A percentile compares a stretch with the other conserved stretches of the same genome.
Evolutionary conservation across 768 basidiomycete species (phyloP).

Genomic region (Polyporus arcularius): DNA sequence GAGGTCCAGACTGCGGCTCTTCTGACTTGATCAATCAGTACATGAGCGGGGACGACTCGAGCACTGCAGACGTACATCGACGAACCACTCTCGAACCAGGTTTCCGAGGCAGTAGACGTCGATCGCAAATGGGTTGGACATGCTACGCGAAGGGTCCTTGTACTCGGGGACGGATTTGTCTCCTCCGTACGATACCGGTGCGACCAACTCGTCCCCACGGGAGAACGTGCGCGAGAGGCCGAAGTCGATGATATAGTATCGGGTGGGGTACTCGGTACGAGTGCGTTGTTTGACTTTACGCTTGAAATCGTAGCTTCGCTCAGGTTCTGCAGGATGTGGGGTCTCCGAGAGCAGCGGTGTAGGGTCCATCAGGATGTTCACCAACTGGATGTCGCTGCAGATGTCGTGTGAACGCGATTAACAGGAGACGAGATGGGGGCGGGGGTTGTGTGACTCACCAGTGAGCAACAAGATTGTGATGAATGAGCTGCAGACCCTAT

Average conservation of each 20-base stretch:
- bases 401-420: no score
- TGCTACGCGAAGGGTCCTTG: conserved; percentile 29
- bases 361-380: conserved; percentile 24
- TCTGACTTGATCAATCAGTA: no score
- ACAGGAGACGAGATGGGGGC: no score
- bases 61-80: not conserved
- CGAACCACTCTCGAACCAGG: not conserved
- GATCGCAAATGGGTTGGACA: not conserved
- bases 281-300: conserved; percentile 21
- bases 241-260: conserved; percentile 22
- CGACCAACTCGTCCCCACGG: not conserved
- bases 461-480: conserved; percentile 37
- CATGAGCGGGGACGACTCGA: not conserved
- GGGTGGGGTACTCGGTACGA: conserved; percentile 35
- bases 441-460: conserved; percentile 24
- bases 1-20: conserved; percentile 24
- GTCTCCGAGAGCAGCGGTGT: conserved; percentile 7
- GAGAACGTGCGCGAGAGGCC: conserved; percentile 13
- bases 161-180: conserved; percentile 29
- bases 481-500: conserved; percentile 39
- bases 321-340: not conserved
- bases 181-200: conserved; percentile 11
- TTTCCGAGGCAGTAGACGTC: conserved; percentile 28
- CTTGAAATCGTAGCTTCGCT: conserved; percentile 9
- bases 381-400: conserved; percentile 13